A percentile compares a stretch with the other conserved stretches of the same genome.
Conservation (phyloP, 2,329 filamentous ascomycete genomes). For the Colletotrichum agaves region DNA sequence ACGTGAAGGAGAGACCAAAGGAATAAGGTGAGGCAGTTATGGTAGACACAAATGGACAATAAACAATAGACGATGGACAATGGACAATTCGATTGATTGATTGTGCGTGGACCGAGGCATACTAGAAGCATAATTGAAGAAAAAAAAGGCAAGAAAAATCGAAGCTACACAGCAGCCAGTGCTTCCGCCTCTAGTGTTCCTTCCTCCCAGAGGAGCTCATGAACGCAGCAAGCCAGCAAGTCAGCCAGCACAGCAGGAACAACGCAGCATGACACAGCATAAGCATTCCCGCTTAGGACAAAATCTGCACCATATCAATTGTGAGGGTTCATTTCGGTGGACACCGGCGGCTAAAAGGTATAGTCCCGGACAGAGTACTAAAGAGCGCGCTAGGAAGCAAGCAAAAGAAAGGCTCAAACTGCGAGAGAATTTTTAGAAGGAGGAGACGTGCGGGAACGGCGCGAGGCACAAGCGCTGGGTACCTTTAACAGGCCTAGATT, state of each 20-base stretch:
- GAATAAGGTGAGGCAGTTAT: too few species aligned
- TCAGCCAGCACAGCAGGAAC: too few species aligned
- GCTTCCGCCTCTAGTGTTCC: too few species aligned
- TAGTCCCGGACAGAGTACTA: background rate
- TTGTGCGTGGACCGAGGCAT: background rate
- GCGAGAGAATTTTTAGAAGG: background rate
- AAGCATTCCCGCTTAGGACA: too few species aligned
- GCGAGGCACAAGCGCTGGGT: background rate
- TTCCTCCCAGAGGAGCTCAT: too few species aligned
- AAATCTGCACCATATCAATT: too few species aligned
- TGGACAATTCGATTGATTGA: background rate
- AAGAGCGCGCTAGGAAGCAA: conserved; percentile 27
- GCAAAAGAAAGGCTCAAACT: background rate
- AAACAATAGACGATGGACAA: background rate
- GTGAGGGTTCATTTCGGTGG: background rate
- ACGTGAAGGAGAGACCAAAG: conserved; percentile 29
- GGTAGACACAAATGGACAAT: too few species aligned
- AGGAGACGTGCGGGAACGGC: conserved; percentile 18
- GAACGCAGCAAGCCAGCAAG: too few species aligned
- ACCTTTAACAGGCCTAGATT: too few species aligned
- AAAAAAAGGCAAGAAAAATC: too few species aligned
- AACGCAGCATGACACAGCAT: too few species aligned
- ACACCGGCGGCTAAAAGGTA: background rate
- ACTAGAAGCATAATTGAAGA: background rate
- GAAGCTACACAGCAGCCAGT: too few species aligned